Evolutionary conservation across 768 basidiomycete genomes (phyloP), one percentile per base, ranked within the genome.

Genomic region (Leccinellum luteum): DNA sequence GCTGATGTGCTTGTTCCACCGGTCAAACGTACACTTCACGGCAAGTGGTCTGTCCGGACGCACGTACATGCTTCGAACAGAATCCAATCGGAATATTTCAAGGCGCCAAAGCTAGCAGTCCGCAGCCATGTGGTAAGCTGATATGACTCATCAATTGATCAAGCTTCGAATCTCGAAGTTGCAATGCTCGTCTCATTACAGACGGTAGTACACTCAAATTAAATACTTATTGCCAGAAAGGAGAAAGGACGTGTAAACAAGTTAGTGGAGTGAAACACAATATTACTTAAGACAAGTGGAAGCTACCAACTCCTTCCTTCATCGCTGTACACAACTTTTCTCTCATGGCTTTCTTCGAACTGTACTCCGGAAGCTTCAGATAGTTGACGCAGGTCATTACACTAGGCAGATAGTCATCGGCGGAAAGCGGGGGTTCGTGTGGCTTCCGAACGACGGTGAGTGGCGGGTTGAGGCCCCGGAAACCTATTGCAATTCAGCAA

Each of bases 381-480:
- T 94, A 96, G 74, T 94, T 94, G 59, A 94, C 95, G 73, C 97
- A 99, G 4, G 97, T 98, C 97, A 98, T 98, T 30, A 98, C 95
- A 66, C 92, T 95, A 0, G 95, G 95, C 28, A 98, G 79, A 69
- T 97, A 95, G 68, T 97, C 92, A 69, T 98, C 94, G 7, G 96
- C 91, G 6, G 84, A 85, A 56, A 97, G 79, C 12, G 94, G 90
- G 7, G 90, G 80, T 73, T 98, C 97, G 64, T 96, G 94, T 9
- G 92, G 94, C 74, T 98, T 98, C 60, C 96, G 87, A 19, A 99
- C 96, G 21, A 99, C 95, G 2, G 97, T 99, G 57, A 99, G 80
- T 3, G 90, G 85, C 2, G 97, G 97, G 64, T 91, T 94, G 52
- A 99, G 81, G 6, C 93, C 94, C 56, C 92, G 87, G 89, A 98